These are phyloP conservation scores for Boletus pseudopeckii DNA, from an alignment of 768 basidiomycete genomes.

Conservation along the genomic window DNA sequence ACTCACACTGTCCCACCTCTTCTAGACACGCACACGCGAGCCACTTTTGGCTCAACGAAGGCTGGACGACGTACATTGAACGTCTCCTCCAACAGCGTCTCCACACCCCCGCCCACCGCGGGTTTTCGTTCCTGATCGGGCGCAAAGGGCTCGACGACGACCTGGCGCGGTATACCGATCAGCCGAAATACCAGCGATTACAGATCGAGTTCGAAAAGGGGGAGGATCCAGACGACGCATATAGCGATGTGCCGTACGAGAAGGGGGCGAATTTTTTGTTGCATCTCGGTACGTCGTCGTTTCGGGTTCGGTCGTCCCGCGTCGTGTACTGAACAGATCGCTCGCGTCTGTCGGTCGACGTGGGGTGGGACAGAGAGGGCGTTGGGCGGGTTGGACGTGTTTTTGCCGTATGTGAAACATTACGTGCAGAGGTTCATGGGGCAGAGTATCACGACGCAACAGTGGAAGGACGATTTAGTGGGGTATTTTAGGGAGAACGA, in stretches of 20 bases:
- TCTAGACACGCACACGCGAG: slow-evolving; percentile 61
- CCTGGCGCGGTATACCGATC: slow-evolving; percentile 53
- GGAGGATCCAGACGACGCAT: slow-evolving; percentile 79
- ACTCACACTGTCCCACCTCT: neutral
- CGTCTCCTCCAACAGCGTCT: slow-evolving; percentile 68
- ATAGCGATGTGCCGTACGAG: slow-evolving; percentile 74
- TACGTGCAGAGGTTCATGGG: slow-evolving; percentile 82
- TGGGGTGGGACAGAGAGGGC: slow-evolving; percentile 2
- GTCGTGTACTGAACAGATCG: neutral
- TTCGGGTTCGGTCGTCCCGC: too few species aligned
- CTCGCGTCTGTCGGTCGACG: neutral
- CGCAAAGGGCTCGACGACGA: slow-evolving; percentile 66
- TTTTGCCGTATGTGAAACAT: slow-evolving; percentile 79
- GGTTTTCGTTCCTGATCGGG: slow-evolving; percentile 78
- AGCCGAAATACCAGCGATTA: slow-evolving; percentile 71
- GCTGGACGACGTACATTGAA: slow-evolving; percentile 94
- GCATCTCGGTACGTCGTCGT: slow-evolving; percentile 57
- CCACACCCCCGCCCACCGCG: slow-evolving; percentile 73
- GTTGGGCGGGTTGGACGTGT: slow-evolving; percentile 47
- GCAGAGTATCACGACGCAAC: slow-evolving; percentile 75
- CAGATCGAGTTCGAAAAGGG: slow-evolving; percentile 71
- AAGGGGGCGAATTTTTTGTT: slow-evolving; percentile 88
- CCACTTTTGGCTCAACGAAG: slow-evolving; percentile 90
- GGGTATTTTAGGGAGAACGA: slow-evolving; percentile 60
- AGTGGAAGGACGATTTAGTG: slow-evolving; percentile 83